Evolutionary conservation across 73 alveolate species (phyloP).

Genomic region (Blepharisma stoltei): DNA sequence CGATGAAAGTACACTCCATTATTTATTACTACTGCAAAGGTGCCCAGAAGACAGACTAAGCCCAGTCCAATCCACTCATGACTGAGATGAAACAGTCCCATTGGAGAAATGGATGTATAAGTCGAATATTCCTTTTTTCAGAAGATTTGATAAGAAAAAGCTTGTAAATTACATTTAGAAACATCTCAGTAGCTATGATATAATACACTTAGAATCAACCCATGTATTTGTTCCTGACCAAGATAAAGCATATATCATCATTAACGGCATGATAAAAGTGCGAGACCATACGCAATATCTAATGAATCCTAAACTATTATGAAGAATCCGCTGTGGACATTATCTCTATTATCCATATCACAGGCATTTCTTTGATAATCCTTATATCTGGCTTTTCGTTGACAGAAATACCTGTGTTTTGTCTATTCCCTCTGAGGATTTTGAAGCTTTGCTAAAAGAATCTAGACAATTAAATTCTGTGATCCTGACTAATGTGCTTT

Average conservation of each 20-base stretch:
- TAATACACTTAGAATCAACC: background rate
- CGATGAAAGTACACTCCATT: background rate
- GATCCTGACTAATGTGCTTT: background rate
- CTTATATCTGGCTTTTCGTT: background rate
- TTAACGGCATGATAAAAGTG: background rate
- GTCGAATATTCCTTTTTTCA: slow-evolving; percentile 24
- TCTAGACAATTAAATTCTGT: background rate
- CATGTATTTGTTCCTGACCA: background rate
- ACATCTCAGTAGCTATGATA: background rate
- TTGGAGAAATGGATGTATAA: background rate
- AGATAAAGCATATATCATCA: background rate
- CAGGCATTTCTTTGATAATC: background rate
- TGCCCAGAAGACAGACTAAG: too few species aligned
- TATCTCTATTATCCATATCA: background rate
- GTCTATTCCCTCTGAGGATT: background rate
- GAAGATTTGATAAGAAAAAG: background rate
- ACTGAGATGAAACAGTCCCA: too few species aligned
- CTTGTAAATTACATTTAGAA: background rate
- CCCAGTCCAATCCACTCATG: too few species aligned
- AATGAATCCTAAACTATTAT: background rate
- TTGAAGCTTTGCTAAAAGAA: background rate
- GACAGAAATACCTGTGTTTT: background rate
- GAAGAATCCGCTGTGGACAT: slow-evolving; percentile 7
- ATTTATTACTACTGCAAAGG: background rate
- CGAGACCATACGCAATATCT: background rate